Base-by-base conservation (phyloP, 2,329 filamentous ascomycete genomes). In the Talaromyces rugulosus region DNA sequence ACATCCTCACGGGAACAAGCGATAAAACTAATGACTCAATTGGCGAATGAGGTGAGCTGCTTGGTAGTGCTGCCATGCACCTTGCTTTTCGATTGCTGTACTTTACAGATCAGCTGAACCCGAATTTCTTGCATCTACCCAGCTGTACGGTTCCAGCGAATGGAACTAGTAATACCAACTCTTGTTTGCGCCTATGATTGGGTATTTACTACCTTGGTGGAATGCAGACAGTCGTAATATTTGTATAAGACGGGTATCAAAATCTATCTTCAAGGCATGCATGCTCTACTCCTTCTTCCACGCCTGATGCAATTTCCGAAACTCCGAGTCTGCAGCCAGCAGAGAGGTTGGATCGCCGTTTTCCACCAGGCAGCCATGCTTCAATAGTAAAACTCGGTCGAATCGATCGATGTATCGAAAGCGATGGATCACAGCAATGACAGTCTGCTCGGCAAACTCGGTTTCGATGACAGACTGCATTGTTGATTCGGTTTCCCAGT, bases 401-500 rank as follows among this genome's bases (percentile, higher is more conserved):
- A 71, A 77, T 62, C 75, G 74, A 5, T 75, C 69, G 40, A 77
- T 75, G 0, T 73, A 74, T 31, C 83, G 78, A 42, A 86, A 74
- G 27, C 83, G 81, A 71, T 86, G 84, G 3, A 83, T 82, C 3
- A 86, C 80, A 0, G 81, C 77, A 59, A 86, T 77, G 58, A 90
- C 81, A 0, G 88, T 90, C 63, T 85, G 82, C 2, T 75, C 14
- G 42, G 72, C 70, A 67, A 88, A 87, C 18, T 79, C 77, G 53
- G 79, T 74, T 2, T 83, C 78, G 57, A 88, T 80, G 30, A 86
- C 77, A 30, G 76, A 75, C 67, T 87, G 84, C 72, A 88, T 85
- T 18, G 79, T 75, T 36, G 78, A 74, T 65, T 87, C 86, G 2
- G 85, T 87, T 55, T 79, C 78, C 12, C 77, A 74, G 67, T 88